A percentile compares a stretch with the other conserved stretches of the same genome.
These are phyloP conservation scores for Zalaria sp. DNA, from an alignment of 2,329 filamentous ascomycete species.

Conservation along the genomic window DNA sequence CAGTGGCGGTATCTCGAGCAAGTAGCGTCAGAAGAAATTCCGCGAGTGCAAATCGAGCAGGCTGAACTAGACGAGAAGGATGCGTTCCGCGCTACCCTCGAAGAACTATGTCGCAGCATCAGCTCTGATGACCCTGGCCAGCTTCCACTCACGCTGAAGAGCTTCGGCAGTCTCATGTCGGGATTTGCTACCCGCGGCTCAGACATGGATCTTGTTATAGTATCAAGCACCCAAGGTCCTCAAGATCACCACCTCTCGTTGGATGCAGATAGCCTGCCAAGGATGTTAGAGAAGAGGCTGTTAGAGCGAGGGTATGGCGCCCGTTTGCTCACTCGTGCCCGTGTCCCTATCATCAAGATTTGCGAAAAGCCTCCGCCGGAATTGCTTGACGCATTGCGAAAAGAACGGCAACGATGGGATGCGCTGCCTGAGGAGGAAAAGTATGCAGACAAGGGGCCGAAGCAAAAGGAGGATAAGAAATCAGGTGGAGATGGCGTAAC, in stretches of 20 bases:
- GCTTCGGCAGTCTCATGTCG: slow-evolving; percentile 70
- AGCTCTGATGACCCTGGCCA: slow-evolving; percentile 39
- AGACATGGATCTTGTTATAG: slow-evolving; percentile 76
- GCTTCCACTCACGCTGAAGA: slow-evolving; percentile 47
- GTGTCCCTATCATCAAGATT: slow-evolving; percentile 79
- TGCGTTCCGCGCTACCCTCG: slow-evolving; percentile 49
- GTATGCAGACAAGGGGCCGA: slow-evolving; percentile 13
- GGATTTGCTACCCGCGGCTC: slow-evolving; percentile 81
- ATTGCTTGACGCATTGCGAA: slow-evolving; percentile 46
- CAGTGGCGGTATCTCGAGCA: slow-evolving; percentile 28
- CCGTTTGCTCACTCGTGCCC: slow-evolving; percentile 60
- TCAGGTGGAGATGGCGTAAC: too few relatives aligned
- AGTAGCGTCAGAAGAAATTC: slow-evolving; percentile 34
- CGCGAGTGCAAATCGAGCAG: slow-evolving; percentile 46
- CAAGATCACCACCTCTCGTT: slow-evolving; percentile 13
- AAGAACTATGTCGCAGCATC: slow-evolving; percentile 47
- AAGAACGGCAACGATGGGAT: slow-evolving; percentile 61
- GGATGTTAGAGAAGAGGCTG: slow-evolving; percentile 61
- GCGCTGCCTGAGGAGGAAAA: slow-evolving; percentile 33
- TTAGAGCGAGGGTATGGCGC: slow-evolving; percentile 61
- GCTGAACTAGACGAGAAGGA: slow-evolving; percentile 59
- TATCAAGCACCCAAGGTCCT: slow-evolving; percentile 35
- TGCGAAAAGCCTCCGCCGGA: slow-evolving; percentile 55
- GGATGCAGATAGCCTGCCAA: slow-evolving; percentile 48
- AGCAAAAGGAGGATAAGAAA: not conserved